Conservation (phyloP, 106 monocot genomes). For the Dendrobium chrysotoxum region DNA sequence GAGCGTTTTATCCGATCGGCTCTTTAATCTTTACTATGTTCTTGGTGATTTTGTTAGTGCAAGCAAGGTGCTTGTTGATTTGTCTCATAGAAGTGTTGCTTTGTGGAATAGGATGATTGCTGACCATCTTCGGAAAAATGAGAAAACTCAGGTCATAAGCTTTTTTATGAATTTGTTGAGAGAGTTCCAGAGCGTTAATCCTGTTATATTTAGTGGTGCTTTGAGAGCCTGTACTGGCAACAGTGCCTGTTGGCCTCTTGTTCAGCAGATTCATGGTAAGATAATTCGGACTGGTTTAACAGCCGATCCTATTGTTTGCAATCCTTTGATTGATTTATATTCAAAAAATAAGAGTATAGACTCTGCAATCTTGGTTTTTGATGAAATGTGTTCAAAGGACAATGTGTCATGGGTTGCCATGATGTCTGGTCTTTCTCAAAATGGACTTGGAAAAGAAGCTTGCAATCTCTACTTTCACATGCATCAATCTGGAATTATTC, state of each 20-base stretch:
- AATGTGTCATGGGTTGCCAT: slow-evolving; percentile 82
- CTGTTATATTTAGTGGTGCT: slow-evolving; percentile 22
- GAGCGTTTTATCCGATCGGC: slow-evolving; percentile 2
- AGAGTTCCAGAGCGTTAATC: slow-evolving; percentile 17
- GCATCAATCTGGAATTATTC: slow-evolving; percentile 32
- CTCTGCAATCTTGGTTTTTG: slow-evolving; percentile 49
- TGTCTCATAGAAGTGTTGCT: slow-evolving; percentile 27
- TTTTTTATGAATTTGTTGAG: slow-evolving; percentile 29
- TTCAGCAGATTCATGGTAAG: slow-evolving; percentile 60
- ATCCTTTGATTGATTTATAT: slow-evolving; percentile 81
- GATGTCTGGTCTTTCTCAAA: slow-evolving; percentile 69
- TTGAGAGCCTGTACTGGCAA: slow-evolving; percentile 41
- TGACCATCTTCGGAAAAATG: slow-evolving; percentile 26
- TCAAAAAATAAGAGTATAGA: slow-evolving; percentile 35
- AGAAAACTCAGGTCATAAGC: slow-evolving; percentile 8
- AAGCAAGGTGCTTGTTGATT: slow-evolving; percentile 32
- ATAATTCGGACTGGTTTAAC: slow-evolving; percentile 33
- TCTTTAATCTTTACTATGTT: slow-evolving; percentile 20
- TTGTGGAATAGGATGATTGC: slow-evolving; percentile 40
- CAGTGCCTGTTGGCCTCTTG: slow-evolving; percentile 17
- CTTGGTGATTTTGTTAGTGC: slow-evolving; percentile 24
- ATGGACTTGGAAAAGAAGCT: slow-evolving; percentile 59
- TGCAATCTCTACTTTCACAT: slow-evolving; percentile 40
- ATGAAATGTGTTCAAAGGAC: slow-evolving; percentile 38
- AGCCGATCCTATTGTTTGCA: slow-evolving; percentile 34